Base-by-base conservation (phyloP, 202 grass and related monocot genomes). In the Schoenoplectus tabernaemontani region DNA sequence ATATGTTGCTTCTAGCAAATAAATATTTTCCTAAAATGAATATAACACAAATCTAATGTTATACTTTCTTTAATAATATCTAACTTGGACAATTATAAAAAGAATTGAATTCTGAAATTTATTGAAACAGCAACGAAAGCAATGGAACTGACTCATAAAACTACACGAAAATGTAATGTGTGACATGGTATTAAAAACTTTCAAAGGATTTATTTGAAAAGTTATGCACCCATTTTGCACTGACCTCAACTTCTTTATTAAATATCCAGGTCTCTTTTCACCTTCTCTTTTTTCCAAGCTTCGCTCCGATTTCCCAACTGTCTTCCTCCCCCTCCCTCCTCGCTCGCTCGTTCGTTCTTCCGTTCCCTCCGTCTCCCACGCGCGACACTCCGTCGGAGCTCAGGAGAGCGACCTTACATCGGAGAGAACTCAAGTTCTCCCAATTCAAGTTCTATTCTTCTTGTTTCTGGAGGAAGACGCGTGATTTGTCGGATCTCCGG, bases 221-320 rank as follows among this genome's bases (percentile, higher is more conserved):
- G n/a, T n/a, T n/a, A n/a, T n/a, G n/a, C n/a, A n/a, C n/a, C n/a
- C n/a, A n/a, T n/a, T n/a, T n/a, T n/a, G n/a, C n/a, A 20, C 0
- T 56, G 28, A 36, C 70, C 30, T 4, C 51, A 75, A 75, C 56
- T 76, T 76, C 32, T 60, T 53, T 41, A 73, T 58, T 84, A 80
- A 74, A 64, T 83, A 63, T 80, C 77, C 64, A 30, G n/a, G n/a
- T 79, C 43, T 78, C 79, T 83, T 85, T 88, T 82, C 66, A 70
- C 61, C 46, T 83, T 79, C 76, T 68, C 62, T 71, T 59, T 77
- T 84, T 88, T 80, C 71, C 81, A 72, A 41, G 41, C 71, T 42
- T 64, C 41, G 38, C 24, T 75, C 61, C 19, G 24, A 64, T 83
- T 87, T 57, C 56, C 39, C 66, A 75, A 82, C 72, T 69, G 80